Percentiles rank a stretch among this genome's conserved stretches.
phyloP scores from a whole-genome alignment of 192 early-diverging fungal genomes.

The Coemansia sp. region DNA sequence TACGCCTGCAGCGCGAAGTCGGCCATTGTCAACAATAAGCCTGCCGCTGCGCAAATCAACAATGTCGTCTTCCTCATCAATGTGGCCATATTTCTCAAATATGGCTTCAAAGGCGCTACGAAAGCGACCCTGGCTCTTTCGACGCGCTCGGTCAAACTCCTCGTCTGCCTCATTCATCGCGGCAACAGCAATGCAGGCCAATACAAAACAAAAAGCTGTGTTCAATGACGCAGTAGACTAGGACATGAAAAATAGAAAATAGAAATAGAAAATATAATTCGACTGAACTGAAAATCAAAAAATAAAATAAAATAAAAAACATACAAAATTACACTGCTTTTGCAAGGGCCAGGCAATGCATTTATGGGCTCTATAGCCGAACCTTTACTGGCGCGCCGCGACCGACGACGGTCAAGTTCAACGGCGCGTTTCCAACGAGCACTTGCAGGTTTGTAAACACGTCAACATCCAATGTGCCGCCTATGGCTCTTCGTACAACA shows the following conservation, averaged over 20 bases:
- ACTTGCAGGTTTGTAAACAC: conserved; percentile 46
- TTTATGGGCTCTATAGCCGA: conserved; percentile 18
- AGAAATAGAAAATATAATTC: not conserved
- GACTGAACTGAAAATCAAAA: no score
- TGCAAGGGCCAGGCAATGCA: not conserved
- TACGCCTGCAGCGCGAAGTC: conserved; percentile 26
- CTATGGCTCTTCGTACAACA: conserved; percentile 39
- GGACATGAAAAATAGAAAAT: not conserved
- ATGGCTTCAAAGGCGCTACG: conserved; percentile 50
- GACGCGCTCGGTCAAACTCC: conserved; percentile 43
- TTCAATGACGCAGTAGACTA: not conserved
- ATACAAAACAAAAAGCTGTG: not conserved
- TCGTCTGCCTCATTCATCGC: conserved; percentile 40
- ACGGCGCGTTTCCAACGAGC: conserved; percentile 35
- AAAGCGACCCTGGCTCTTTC: conserved; percentile 43
- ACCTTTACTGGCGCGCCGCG: conserved; percentile 42
- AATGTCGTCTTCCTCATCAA: conserved; percentile 51
- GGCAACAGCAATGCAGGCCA: not conserved
- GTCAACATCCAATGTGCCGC: conserved; percentile 45
- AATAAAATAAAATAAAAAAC: no score
- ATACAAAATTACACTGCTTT: no score
- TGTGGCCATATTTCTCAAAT: conserved; percentile 44
- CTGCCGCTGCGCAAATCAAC: conserved; percentile 33
- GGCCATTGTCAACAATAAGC: conserved; percentile 47
- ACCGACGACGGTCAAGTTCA: conserved; percentile 45